Evolutionary conservation across 192 early-diverging fungal genomes (phyloP), one percentile per base, ranked within the genome.

Genomic region (Mortierella claussenii): DNA sequence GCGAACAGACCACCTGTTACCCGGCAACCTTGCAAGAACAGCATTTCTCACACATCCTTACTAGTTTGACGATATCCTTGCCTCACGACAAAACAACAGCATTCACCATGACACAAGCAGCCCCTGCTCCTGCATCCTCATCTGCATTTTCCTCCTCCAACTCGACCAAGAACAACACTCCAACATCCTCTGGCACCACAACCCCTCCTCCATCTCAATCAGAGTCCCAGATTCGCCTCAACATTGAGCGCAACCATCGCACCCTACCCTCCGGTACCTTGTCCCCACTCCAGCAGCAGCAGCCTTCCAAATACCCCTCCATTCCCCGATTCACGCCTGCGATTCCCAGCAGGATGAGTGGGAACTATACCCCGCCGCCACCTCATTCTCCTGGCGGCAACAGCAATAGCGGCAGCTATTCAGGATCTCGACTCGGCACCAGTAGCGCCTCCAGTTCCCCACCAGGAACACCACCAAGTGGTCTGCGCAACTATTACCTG

Each of bases 401-500:
- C 42, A 60, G 17, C 27, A 42, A n/a, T 52, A 34, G 12, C 15
- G 55, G 21, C 52, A 44, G 4, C 15, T 30, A 30, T 13, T 44
- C 21, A 42, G 13, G 52, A 53, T 46, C 50, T 40, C 13, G 40
- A 31, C 4, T 23, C 21, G 73, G 65, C 1, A 66, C 58, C 3
- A 76, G 53, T n/a, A 76, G 65, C 44, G 73, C 73, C n/a, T 76
- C 73, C 4, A 67, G 53, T 23, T 76, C 73, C n/a, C 64, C 73
- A 1, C 73, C 73, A 44, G 73, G 65, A 1, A 76, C 64, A 13
- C 65, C 65, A 24, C 73, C 73, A 2, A 76, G 59, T 40, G 73
- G 59, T 20, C 30, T 67, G 4, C 56, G 73, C 5, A 61, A 48
- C 17, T 48, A 76, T 33, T 76, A 67, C 34, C 31, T 76, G 23